phyloP scores from a whole-genome alignment of 1,284 basidiomycete species.

The Trametes sp. region DNA sequence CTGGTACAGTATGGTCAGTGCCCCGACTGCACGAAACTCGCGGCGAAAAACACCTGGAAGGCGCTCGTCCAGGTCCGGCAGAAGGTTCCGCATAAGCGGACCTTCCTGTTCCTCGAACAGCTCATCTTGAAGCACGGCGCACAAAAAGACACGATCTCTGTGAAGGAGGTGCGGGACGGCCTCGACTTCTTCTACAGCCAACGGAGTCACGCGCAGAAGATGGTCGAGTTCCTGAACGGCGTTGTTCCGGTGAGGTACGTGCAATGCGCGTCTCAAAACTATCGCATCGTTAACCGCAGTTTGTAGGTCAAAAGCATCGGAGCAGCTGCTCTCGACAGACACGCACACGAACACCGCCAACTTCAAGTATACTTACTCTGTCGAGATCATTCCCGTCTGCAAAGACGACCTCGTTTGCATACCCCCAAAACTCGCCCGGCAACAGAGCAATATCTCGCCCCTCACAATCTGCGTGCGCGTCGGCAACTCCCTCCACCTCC shows the following conservation, averaged over 20 bases:
- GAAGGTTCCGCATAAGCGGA: constrained; percentile 97
- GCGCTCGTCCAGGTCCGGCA: constrained; percentile 97
- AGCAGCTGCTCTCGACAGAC: constrained; percentile 93
- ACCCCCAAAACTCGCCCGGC: constrained; percentile 82
- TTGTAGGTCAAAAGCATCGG: constrained; percentile 85
- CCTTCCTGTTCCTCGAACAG: constrained; percentile 98
- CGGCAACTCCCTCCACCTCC: constrained; percentile 89
- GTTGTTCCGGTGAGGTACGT: constrained; percentile 88
- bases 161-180: constrained; percentile 94
- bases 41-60: constrained; percentile 99
- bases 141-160: constrained; percentile 94
- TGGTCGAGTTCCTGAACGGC: constrained; percentile 93
- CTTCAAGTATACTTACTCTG: constrained; percentile 98
- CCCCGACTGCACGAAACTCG: constrained; percentile 90
- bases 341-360: constrained; percentile 93
- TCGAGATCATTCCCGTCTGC: constrained; percentile 96
- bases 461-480: constrained; percentile 90
- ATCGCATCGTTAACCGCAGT: constrained; percentile 11
- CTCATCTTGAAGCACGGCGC: constrained; percentile 97
- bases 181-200: constrained; percentile 97
- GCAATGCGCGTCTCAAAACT: background rate
- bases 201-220: constrained; percentile 92
- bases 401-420: constrained; percentile 97
- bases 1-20: constrained; percentile 97
- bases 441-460: constrained; percentile 88